Evolutionary conservation across 768 basidiomycete genomes (phyloP).

Genomic region (Boletus eberwhitei): DNA sequence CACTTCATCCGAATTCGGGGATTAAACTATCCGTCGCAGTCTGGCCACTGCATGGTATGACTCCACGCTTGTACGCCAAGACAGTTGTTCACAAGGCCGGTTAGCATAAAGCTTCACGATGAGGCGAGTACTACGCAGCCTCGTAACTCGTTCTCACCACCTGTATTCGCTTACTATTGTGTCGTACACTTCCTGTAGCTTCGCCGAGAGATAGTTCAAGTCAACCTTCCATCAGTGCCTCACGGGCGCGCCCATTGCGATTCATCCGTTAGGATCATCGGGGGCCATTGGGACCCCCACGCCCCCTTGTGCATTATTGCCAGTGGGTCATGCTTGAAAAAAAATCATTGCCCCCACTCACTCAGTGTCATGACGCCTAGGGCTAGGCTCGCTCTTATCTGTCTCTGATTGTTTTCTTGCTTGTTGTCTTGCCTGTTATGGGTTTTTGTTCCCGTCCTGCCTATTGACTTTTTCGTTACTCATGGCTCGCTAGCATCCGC

Average conservation of each 20-base stretch:
- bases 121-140: neutral
- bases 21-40: neutral
- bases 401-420: neutral
- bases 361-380: neutral
- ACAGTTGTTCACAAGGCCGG: neutral
- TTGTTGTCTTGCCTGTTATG: neutral
- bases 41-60: neutral
- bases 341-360: neutral
- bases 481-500: neutral
- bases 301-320: neutral
- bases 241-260: neutral
- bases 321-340: neutral
- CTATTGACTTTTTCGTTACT: neutral
- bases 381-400: neutral
- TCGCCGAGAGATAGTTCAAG: neutral
- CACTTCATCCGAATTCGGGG: neutral
- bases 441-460: neutral
- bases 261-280: neutral
- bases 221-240: too few species aligned
- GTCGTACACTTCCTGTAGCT: too few species aligned
- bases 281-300: neutral
- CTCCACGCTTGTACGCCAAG: neutral
- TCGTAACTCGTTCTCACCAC: neutral
- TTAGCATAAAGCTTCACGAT: neutral
- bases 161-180: neutral